Conservation (phyloP, 768 basidiomycete genomes). For the Ramaria sp. region DNA sequence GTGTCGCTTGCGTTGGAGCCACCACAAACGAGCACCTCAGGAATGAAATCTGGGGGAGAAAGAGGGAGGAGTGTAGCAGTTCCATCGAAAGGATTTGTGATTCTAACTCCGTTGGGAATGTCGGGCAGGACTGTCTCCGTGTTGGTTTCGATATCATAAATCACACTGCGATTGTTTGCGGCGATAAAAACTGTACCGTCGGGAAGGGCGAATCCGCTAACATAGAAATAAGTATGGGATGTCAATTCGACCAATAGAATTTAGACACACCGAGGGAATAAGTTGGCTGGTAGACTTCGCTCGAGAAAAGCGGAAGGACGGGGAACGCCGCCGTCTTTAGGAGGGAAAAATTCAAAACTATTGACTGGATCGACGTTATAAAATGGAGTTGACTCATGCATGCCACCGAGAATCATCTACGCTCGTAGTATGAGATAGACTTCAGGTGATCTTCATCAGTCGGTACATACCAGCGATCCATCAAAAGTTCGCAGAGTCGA, state of each 20-base stretch:
- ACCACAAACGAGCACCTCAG: conserved; percentile 22
- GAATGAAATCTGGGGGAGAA: conserved; percentile 20
- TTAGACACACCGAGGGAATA: conserved; percentile 4
- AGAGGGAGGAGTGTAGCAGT: conserved; percentile 21
- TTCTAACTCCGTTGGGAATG: conserved; percentile 26
- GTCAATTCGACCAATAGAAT: not conserved
- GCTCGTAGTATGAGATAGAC: not conserved
- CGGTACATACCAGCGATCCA: conserved; percentile 8
- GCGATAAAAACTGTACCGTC: conserved; percentile 53
- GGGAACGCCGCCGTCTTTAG: conserved; percentile 20
- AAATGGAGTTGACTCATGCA: conserved; percentile 19
- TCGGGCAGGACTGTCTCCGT: conserved; percentile 24
- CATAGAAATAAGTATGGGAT: not conserved
- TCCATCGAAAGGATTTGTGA: conserved; percentile 22
- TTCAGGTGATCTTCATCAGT: not conserved
- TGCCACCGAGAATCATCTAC: conserved; percentile 47
- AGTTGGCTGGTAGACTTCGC: not conserved
- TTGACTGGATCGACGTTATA: conserved; percentile 22
- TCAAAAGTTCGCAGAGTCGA: conserved; percentile 18
- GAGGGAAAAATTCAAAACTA: conserved; percentile 22
- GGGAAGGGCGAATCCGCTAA: conserved; percentile 23
- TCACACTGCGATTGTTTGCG: conserved; percentile 48
- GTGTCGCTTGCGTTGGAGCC: conserved; percentile 16
- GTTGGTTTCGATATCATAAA: conserved; percentile 25
- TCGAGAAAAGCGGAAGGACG: conserved; percentile 4